Base-by-base conservation (phyloP, 345 rosid species). In the Punica granatum region DNA sequence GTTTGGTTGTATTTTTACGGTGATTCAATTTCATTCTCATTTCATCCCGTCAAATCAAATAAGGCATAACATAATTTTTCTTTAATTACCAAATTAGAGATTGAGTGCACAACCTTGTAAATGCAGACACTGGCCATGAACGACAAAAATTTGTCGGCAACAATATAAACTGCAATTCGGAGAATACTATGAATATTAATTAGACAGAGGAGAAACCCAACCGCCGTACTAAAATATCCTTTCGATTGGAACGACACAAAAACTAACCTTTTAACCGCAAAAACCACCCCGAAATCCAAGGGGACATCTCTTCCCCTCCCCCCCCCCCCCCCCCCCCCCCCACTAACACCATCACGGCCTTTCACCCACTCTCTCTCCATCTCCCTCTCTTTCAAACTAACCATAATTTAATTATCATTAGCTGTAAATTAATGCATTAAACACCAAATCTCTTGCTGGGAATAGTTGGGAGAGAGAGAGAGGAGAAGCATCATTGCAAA, bases 381-480 rank as follows among this genome's bases (percentile, higher is more conserved):
- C 66, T 7, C 35, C 21, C 59, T 39, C 39, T 31, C 5, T 44
- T 28, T 32, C 35, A 15, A 23, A 46, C 6, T 25, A 1, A 41
- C 18, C 14, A 34, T 37, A 37, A 37, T 37, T 15, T n/a, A 56
- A 4, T 56, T 25, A 10, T 30, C 16, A 56, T 56, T 56, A 56
- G 61, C 33, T 56, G 61, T 56, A 56, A 56, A n/a, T 56, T 26
- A 30, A 56, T 26, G 61, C 8, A 56, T 26, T 56, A 26, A 30
- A 56, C 61, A 28, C 33, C 61, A 26, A 56, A 56, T 56, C 61
- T 56, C 61, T 28, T 56, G 33, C 30, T 56, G 61, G 61, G 34
- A 26, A 30, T 56, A 37, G 42, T 46, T 25, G 37, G 23, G 34
- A 31, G 54, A 30, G 28, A 30, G 60, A 44, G 58, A 44, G 25